Conservation (phyloP, 805 yeast species). For the Clavispora phyllophila region DNA sequence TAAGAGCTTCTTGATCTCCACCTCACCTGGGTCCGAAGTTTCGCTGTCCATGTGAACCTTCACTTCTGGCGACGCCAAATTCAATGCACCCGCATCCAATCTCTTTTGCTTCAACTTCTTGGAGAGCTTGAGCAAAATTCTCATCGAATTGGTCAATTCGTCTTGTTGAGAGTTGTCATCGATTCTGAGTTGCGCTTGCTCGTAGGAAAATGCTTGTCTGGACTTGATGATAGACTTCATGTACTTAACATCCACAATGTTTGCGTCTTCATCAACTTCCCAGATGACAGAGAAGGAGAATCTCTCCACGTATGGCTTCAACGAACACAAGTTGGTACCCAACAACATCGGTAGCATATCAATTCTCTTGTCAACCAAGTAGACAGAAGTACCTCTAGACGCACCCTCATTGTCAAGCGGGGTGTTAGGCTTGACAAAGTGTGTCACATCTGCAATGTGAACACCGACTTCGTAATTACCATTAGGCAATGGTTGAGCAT, state of each 20-base stretch:
- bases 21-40: slow-evolving; percentile 94
- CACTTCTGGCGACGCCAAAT: slow-evolving; percentile 96
- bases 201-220: slow-evolving; percentile 91
- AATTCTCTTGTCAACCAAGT: slow-evolving; percentile 94
- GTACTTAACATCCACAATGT: slow-evolving; percentile 72
- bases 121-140: slow-evolving; percentile 73
- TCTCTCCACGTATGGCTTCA: slow-evolving; percentile 92
- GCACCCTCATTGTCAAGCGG: slow-evolving; percentile 96
- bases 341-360: slow-evolving; percentile 96
- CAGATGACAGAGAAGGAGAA: slow-evolving; percentile 93
- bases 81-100: slow-evolving; percentile 91
- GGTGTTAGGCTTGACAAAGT: slow-evolving; percentile 90
- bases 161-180: slow-evolving; percentile 75
- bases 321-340: slow-evolving; percentile 94
- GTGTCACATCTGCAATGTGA: slow-evolving; percentile 98
- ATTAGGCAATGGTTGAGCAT: slow-evolving; percentile 77
- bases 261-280: slow-evolving; percentile 87
- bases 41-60: slow-evolving; percentile 96
- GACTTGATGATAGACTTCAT: slow-evolving; percentile 88
- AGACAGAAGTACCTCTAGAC: slow-evolving; percentile 94
- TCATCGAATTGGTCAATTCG: slow-evolving; percentile 84
- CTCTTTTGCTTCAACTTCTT: slow-evolving; percentile 80
- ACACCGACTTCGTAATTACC: slow-evolving; percentile 98
- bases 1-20: slow-evolving; percentile 78
- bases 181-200: slow-evolving; percentile 84